Base-by-base conservation (phyloP, 1,284 basidiomycete species). In the Omphalotus olearius region DNA sequence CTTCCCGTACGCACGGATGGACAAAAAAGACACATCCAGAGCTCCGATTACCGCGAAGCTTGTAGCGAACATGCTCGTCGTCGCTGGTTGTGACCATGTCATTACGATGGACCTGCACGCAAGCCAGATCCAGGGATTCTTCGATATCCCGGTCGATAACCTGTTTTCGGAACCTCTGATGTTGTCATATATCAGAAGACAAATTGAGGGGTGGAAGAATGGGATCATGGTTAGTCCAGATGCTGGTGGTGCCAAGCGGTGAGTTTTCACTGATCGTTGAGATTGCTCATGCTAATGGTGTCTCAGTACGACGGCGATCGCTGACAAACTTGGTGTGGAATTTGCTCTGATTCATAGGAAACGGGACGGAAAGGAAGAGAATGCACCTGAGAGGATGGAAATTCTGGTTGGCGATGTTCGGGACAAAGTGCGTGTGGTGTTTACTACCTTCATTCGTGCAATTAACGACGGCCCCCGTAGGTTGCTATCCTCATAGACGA, bases 101-200 rank as follows among this genome's bases (percentile, higher is more conserved):
- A 99, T 99, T 64, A 99, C 96, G 17, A 95, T 99, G 86, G 96
- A 99, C 68, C 77, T 99, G 38, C 96, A 99, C 67, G 97, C 96
- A 10, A 93, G 90, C 60, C 96, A 99, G 75, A 98, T 99, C 59
- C 96, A 99, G 69, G 96, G 96, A 10, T 99, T 99, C 77, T 99
- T 99, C 66, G 94, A 99, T 70, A 95, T 99, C 60, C 97, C 96
- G 14, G 95, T 98, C 52, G 96, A 99, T 75, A 99, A 99, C 70
- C 75, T 97, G 50, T 97, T 86, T 69, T 90, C 89, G 33, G 92
- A 95, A 65, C 88, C 92, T 6, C 73, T 88, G 59, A 91, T 94
- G 88, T 77, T 93, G 58, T 76, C 82, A 7, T 94, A 92, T 69
- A 96, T 99, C 74, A 96, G 95, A 71, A 75, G 82, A 47, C 80